A percentile compares a stretch with the other conserved stretches of the same genome.
phyloP scores from a whole-genome alignment of 2,329 filamentous ascomycete species.

The Neocatenulostroma microsporum region DNA sequence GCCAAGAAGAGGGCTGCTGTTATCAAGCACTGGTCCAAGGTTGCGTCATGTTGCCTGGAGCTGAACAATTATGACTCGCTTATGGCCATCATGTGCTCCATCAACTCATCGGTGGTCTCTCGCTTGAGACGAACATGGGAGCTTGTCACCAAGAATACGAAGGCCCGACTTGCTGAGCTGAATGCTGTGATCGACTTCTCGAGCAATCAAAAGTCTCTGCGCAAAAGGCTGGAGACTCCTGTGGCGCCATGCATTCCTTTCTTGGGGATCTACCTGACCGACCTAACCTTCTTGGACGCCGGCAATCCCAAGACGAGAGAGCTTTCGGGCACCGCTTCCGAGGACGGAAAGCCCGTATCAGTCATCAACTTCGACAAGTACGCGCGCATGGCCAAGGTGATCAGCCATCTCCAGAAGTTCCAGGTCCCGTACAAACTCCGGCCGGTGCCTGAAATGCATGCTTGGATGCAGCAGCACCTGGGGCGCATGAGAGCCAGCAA shows the following conservation, averaged over 20 bases:
- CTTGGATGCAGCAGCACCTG: conserved; percentile 83
- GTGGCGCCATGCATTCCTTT: conserved; percentile 91
- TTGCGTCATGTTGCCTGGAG: conserved; percentile 76
- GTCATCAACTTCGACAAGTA: conserved; percentile 99
- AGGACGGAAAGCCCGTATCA: conserved; percentile 57
- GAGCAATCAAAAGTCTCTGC: conserved; percentile 82
- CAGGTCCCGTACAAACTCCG: conserved; percentile 83
- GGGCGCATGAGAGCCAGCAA: conserved; percentile 61
- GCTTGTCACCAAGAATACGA: conserved; percentile 71
- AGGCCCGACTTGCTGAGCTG: conserved; percentile 67
- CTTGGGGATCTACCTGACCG: conserved; percentile 90
- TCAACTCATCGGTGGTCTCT: conserved; percentile 85
- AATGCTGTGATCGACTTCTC: conserved; percentile 81
- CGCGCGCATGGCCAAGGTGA: conserved; percentile 86
- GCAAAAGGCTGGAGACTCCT: conserved; percentile 67
- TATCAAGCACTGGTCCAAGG: conserved; percentile 98
- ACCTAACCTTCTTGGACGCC: conserved; percentile 90
- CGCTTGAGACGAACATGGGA: conserved; percentile 92
- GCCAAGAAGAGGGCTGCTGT: conserved; percentile 81
- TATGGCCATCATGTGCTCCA: conserved; percentile 92
- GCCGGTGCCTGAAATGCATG: conserved; percentile 79
- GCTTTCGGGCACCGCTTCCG: conserved; percentile 50
- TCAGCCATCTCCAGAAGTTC: conserved; percentile 90
- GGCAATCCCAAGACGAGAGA: conserved; percentile 82
- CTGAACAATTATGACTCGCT: conserved; percentile 93